Evolutionary conservation across 306 rosid genomes (phyloP), one percentile per base, ranked within the genome.

Genomic region (Abrus pulchellus): DNA sequence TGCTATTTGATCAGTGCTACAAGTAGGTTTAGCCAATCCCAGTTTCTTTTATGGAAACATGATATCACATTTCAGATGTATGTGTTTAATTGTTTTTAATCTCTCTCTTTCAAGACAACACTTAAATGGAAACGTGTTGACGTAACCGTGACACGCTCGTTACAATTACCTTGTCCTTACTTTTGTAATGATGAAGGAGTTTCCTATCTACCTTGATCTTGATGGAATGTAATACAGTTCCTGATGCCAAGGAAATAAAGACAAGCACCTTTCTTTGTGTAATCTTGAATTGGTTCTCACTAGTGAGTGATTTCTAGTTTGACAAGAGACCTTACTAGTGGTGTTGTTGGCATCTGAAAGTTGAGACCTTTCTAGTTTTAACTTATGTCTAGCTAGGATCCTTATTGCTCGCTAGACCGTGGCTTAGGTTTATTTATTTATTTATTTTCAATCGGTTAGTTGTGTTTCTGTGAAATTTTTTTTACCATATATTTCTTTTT

Each of bases 151-250:
- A 50, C 60, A 28, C 61, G 55, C 61, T 59, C n/a, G 20, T 70
- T 75, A 41, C 14, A 33, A 27, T 69, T 3, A 36, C 40, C 7
- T 44, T 44, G 48, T 20, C 2, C 2, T 71, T 61, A 70, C 69
- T 67, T 64, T 43, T 63, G 73, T 48, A 38, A 59, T 71, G 50
- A 74, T 6, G 75, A 44, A 38, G 52, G 80, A 77, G 49, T 81
- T 81, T 84, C 33, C 64, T 3, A 7, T 13, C 30, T 53, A 63
- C 13, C 54, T 38, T 73, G 14, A 54, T 77, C 84, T 48, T 43
- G 49, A 59, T 74, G 20, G 69, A 72, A 63, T 63, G 41, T 43
- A 59, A 55, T n/a, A 49, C 77, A 29, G 60, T 60, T 84, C 64
- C 29, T 2, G 54, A 27, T 74, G 82, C 65, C 75, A 70, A 47